Base-by-base conservation (phyloP, 2,329 filamentous ascomycete genomes). In the Cercospora sojina region DNA sequence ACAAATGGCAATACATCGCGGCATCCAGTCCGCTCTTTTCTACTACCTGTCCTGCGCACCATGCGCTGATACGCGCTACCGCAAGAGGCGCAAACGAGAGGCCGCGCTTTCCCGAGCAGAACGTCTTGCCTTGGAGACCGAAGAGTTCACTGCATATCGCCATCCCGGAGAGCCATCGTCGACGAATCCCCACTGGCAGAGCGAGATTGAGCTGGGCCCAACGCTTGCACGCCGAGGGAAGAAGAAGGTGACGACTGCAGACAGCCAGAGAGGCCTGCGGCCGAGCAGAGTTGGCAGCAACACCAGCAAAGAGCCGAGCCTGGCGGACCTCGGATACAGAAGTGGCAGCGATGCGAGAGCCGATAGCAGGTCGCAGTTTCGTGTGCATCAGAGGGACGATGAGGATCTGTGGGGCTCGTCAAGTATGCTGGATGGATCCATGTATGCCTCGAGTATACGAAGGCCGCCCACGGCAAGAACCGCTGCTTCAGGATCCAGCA, bases 151-250 rank as follows among this genome's bases (percentile, higher is more conserved):
- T 61, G 79, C 88, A 10, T 95, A 96, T 78, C 85, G 88, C 59
- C 93, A 97, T 74, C 75, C 93, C 90, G 1, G 65, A 20, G 87
- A 88, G 53, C 91, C 92, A 0, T 95, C 92, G 73, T 90, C 89
- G 74, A 96, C 92, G 29, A 97, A 97, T 74, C 89, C 90, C 12
- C 92, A 91, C 79, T 97, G 93, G 93, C 83, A 86, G 32, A 91
- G 95, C 75, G 93, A 97, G 79, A 96, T 97, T 71, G 84, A 83
- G 69, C 85, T 93, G 80, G 93, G 93, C 0, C 93, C 93, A 31
- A 65, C 64, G 12, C 79, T 82, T 85, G 38, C 60, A 65, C 74
- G 65, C 71, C 89, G 77, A 80, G 85, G 66, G 78, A 79, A 72
- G 79, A 76, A 74, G 79, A 69, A 65, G 80, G 75, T 70, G 31